These are phyloP conservation scores for Talaromyces sp. DNA, from an alignment of 2,329 filamentous ascomycete species.

Conservation along the genomic window DNA sequence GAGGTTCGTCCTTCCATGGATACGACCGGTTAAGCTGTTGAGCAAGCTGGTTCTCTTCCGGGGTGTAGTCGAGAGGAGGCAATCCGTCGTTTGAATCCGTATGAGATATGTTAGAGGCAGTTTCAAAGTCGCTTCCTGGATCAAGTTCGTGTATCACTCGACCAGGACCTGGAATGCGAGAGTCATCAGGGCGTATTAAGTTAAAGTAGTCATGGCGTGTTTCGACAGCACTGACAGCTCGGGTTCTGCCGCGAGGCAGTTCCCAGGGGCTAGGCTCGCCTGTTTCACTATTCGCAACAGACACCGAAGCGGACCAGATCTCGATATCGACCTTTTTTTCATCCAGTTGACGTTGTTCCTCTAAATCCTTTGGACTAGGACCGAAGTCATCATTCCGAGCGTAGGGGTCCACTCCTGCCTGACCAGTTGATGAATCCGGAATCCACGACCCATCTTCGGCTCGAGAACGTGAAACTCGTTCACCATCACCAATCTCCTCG, in stretches of 20 bases:
- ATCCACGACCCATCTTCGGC: conserved; percentile 49
- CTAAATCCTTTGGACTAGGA: conserved; percentile 51
- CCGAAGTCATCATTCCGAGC: conserved; percentile 45
- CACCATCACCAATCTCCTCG: conserved; percentile 21
- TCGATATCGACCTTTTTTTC: conserved; percentile 54
- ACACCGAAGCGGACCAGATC: conserved; percentile 52
- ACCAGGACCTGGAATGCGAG: conserved; percentile 51
- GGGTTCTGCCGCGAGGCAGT: conserved; percentile 23
- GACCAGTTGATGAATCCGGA: conserved; percentile 35
- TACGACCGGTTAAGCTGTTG: conserved; percentile 38
- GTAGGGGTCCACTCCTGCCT: conserved; percentile 47
- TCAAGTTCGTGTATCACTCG: conserved; percentile 45
- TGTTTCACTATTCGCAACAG: conserved; percentile 44
- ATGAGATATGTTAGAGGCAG: conserved; percentile 24
- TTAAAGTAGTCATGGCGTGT: conserved; percentile 36
- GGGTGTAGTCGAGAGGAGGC: conserved; percentile 22
- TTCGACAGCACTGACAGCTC: conserved; percentile 47
- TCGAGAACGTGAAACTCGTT: conserved; percentile 27
- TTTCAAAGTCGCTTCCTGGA: conserved; percentile 31
- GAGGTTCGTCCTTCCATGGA: conserved; percentile 50
- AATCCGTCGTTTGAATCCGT: conserved; percentile 24
- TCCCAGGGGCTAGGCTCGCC: conserved; percentile 27
- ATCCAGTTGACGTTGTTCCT: conserved; percentile 44
- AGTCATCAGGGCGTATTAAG: conserved; percentile 31
- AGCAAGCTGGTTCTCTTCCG: conserved; percentile 32